phyloP scores from a whole-genome alignment of 805 yeast genomes.

The Barnettozyma pratensis region DNA sequence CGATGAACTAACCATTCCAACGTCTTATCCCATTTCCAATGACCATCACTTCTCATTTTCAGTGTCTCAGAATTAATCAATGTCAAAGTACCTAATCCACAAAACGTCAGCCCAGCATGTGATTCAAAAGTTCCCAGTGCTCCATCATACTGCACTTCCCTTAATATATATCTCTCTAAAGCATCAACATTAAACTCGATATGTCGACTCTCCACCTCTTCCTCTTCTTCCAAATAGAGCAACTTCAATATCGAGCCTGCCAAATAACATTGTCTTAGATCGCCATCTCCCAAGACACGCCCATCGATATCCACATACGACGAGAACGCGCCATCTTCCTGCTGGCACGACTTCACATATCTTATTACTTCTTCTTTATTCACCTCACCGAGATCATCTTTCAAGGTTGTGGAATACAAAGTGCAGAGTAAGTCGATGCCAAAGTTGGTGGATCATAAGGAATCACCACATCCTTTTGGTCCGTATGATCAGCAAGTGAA shows the following conservation, averaged over 20 bases:
- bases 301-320: constrained; percentile 33
- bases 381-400: constrained; percentile 35
- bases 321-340: constrained; percentile 53
- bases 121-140: constrained; percentile 72
- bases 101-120: constrained; percentile 84
- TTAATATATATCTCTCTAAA: constrained; percentile 32
- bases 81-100: constrained; percentile 64
- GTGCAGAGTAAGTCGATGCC: constrained; percentile 73
- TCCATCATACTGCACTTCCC: constrained; percentile 48
- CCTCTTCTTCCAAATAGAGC: not conserved
- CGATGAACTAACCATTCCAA: constrained; percentile 59
- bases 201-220: no score
- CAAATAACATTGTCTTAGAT: constrained; percentile 68
- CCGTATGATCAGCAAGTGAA: constrained; percentile 37
- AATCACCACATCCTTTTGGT: constrained; percentile 2
- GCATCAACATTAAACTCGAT: no score
- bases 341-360: constrained; percentile 59
- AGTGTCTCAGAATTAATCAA: constrained; percentile 30
- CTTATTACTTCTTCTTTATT: constrained; percentile 41
- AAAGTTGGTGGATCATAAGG: constrained; percentile 58
- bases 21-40: constrained; percentile 34
- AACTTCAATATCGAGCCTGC: constrained; percentile 57
- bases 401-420: constrained; percentile 52
- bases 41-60: no score
- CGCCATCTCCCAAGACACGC: constrained; percentile 54